Conservation (phyloP, 352 stramenopile species). For the Labyrinthula sp. region DNA sequence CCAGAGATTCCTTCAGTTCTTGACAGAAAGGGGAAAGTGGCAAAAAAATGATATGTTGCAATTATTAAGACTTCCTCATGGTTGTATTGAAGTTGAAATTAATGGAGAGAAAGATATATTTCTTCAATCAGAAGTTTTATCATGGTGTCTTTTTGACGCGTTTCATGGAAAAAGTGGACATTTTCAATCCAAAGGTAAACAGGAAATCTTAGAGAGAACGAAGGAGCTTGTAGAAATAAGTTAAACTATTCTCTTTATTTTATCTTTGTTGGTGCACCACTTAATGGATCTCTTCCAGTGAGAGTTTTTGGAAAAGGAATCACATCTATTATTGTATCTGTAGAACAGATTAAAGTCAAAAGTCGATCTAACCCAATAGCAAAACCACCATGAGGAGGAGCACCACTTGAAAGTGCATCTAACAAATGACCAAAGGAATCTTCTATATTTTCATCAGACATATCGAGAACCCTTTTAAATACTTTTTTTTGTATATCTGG, state of each 20-base stretch:
- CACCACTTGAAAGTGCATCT: slow-evolving; percentile 48
- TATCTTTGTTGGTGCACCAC: slow-evolving; percentile 43
- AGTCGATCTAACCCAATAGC: slow-evolving; percentile 57
- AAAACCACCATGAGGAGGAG: slow-evolving; percentile 55
- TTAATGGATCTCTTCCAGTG: slow-evolving; percentile 60
- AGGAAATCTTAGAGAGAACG: slow-evolving; percentile 18
- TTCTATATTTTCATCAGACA: slow-evolving; percentile 41
- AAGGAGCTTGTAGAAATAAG: slow-evolving; percentile 9
- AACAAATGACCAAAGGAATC: slow-evolving; percentile 52
- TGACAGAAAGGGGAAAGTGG: slow-evolving; percentile 8
- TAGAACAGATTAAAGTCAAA: slow-evolving; percentile 51
- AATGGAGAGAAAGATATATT: slow-evolving; percentile 8
- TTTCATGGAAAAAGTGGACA: slow-evolving; percentile 23
- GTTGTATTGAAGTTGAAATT: slow-evolving; percentile 2
- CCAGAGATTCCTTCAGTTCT: slow-evolving; percentile 9
- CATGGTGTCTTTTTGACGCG: slow-evolving; percentile 25
- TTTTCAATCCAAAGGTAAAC: background rate
- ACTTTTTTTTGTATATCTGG: slow-evolving; percentile 47
- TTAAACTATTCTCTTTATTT: too few relatives aligned
- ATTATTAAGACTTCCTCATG: slow-evolving; percentile 19
- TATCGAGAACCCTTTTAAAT: slow-evolving; percentile 50
- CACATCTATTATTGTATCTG: slow-evolving; percentile 49
- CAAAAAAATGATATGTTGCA: slow-evolving; percentile 20
- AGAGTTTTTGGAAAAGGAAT: slow-evolving; percentile 68
- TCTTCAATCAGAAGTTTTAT: slow-evolving; percentile 17